Evolutionary conservation across 2,329 filamentous ascomycete genomes (phyloP), one percentile per base, ranked within the genome.

Genomic region (Cercospora brassicicola): DNA sequence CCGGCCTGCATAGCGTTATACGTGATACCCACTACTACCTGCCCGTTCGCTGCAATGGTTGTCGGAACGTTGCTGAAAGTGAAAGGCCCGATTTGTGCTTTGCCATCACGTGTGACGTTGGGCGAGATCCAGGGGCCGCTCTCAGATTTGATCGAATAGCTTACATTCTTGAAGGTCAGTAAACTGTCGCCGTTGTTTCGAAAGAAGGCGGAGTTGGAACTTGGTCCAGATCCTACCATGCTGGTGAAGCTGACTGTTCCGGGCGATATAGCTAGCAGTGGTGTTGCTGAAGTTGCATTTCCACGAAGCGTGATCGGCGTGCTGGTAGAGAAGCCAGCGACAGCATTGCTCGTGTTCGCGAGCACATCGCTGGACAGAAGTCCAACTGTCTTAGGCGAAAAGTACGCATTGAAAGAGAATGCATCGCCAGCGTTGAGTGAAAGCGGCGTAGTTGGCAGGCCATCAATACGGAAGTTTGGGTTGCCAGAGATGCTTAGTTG

Each of bases 351-450:
- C 18, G 65, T 67, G 9, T 57, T 59, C 23, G 53, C 39, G 15
- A 59, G 11, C 0, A 67, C 55, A 18, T 67, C 65, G 26, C 65
- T 67, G 7, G 65, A 67, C 11, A 67, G 65, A 11, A 53, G 42
- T 1, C 65, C 65, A 15, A 67, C 65, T 8, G 48, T 39, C 20
- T 48, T 59, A 4, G 65, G 65, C n/a, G 26, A 36, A 36, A 67
- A 67, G 23, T 53, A 30, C 11, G 65, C 65, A n/a, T 63, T 56
- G 39, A 67, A 64, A 5, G 59, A 56, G 60, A 67, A 67, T 13
- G 20, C 26, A 8, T 67, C 42, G 18, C 51, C 51, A 13, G 60
- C 18, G 4, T 48, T 42, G 13, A 67, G 60, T 11, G 48, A 28
- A 8, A 63, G 51, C 7, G 65, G 65, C 31, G 57, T 42, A n/a